Evolutionary conservation across 352 stramenopile species (phyloP), one percentile per base, ranked within the genome.

Genomic region (Phytophthora hibernalis): DNA sequence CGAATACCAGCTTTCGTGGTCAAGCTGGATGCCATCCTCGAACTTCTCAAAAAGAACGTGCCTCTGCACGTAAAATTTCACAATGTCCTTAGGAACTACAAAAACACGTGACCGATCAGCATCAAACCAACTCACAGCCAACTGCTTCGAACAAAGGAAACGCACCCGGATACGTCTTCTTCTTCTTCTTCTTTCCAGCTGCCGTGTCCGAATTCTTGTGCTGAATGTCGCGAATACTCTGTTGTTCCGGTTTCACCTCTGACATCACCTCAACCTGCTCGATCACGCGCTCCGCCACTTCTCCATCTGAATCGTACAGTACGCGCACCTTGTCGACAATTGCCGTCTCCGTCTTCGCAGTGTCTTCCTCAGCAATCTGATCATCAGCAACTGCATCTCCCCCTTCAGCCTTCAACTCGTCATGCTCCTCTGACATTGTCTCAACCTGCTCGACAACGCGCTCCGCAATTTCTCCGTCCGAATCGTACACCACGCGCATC

Each of bases 1-100:
- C 54, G 87, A 97, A 76, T 96, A 98, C 92, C 93, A 98, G 38
- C 91, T 95, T 76, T 98, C 93, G 18, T 92, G 77, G 65, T 98
- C 95, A n/a, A 98, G 76, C 20, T 87, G 77, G 20, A 98, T 96
- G 11, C 93, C 93, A 45, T 96, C 76, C 54, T 98, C 92, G 64
- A 95, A 98, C 56, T 86, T 80, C 49, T 92, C 91, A 59, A 98
- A 98, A 24, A 97, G 80, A 38, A 74, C 61, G 40, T 92, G 89
- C 5, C 95, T 86, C 65, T 98, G 93, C 49, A 85, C 67, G 80
- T 91, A 98, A 79, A 98, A 98, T 67, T 98, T 98, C 21, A 81
- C 67, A 5, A 94, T 66, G 9, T 77, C 73, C 55, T 74, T 70
- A 6, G 63, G 33, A 47, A 77, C 76, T 85, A 18, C n/a, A 65